Base-by-base conservation (phyloP, 1,284 basidiomycete species). In the Sporisorium exsertum region DNA sequence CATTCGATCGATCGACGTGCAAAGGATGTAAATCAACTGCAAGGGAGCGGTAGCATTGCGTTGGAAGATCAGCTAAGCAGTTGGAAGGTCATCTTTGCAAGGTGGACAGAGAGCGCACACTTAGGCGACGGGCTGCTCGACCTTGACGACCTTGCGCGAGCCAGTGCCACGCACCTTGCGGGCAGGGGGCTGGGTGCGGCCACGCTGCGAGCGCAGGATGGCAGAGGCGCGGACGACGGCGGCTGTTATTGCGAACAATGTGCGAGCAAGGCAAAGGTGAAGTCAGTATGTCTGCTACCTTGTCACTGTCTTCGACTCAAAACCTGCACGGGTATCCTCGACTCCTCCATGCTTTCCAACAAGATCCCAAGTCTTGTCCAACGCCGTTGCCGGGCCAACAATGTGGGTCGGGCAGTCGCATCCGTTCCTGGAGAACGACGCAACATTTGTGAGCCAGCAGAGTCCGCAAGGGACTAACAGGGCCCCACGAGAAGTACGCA, bases 191-290 rank as follows among this genome's bases (percentile, higher is more conserved):
- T 77, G 58, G 57, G 58, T 65, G 68, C 72, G 71, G 62, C 67
- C 57, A 33, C 61, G 74, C 81, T 84, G 84, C 49, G 77, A 61
- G 58, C 72, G 78, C 66, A 77, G 73, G 67, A 85, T 71, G 40
- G 78, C 78, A 7, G 84, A 80, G 43, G 83, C 77, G 45, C 84
- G 81, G 50, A 80, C 78, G 43, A 84, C 79, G 71, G 84, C 81
- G 49, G 57, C 82, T 84, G 64, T 50, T 42, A 27, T 22, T 55
- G 45, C 45, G 15, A 22, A 24, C 32, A 2, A 15, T 58, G 59
- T 12, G 35, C 16, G 43, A 29, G 32, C 22, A 58, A 52, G 22
- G 13, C 24, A 33, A 26, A n/a, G 10, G 12, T 35, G 5, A 13
- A 40, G 73, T 75, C 49, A 68, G 75, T 62, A 59, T 20, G 26